Conservation (phyloP, 2,329 filamentous ascomycete species). For the Dactylellina haptotyla region DNA sequence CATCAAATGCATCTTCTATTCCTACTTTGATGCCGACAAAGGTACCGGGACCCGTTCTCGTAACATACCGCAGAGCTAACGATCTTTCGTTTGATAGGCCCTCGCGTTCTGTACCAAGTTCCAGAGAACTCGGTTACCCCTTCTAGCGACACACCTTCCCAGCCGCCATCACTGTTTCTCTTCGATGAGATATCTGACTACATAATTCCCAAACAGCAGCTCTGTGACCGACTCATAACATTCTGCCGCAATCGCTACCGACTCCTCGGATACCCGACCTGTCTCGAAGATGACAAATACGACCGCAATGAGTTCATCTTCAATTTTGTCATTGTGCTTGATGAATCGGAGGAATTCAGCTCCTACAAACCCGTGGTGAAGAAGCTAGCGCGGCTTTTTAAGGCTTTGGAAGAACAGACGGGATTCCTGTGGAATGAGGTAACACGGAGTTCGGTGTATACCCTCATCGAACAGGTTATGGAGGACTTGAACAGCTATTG, state of each 20-base stretch:
- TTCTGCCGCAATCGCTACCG: conserved; percentile 79
- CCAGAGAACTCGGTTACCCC: conserved; percentile 70
- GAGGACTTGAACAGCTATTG: conserved; percentile 96
- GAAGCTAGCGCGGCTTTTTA: conserved; percentile 84
- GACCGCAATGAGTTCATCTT: conserved; percentile 97
- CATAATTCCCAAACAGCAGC: conserved; percentile 92
- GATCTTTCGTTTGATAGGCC: conserved; percentile 62
- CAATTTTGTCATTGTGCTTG: conserved; percentile 90
- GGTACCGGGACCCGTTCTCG: conserved; percentile 63
- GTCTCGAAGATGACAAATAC: conserved; percentile 83
- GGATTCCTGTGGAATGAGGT: conserved; percentile 78
- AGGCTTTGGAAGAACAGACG: conserved; percentile 89
- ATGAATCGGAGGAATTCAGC: conserved; percentile 71
- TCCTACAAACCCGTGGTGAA: conserved; percentile 86
- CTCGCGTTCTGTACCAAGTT: conserved; percentile 73
- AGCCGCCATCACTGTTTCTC: conserved; percentile 74
- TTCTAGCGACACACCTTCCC: conserved; percentile 61
- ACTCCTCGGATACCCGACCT: conserved; percentile 88
- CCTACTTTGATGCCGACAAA: conserved; percentile 74
- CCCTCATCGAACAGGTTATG: conserved; percentile 80
- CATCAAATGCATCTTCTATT: conserved; percentile 77
- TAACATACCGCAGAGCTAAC: conserved; percentile 52
- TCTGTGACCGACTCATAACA: conserved; percentile 89
- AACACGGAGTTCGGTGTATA: conserved; percentile 75
- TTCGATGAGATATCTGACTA: conserved; percentile 89